Conservation (phyloP, 2,329 filamentous ascomycete genomes). For the Paracamarosporium sp. region DNA sequence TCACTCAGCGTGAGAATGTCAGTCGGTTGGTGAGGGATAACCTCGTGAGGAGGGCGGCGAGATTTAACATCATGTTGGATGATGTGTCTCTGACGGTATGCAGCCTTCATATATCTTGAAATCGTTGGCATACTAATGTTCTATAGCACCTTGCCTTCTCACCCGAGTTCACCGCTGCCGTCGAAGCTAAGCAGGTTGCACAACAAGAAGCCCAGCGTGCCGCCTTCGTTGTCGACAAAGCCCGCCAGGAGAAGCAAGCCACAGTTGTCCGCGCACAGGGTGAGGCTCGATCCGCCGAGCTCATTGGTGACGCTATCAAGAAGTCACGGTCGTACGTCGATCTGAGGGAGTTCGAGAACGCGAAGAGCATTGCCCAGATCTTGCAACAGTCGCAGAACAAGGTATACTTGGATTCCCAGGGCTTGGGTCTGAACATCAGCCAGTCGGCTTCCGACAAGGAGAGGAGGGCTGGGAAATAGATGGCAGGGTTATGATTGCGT, state of each 20-base stretch:
- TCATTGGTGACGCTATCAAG: slow-evolving; percentile 99
- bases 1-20: slow-evolving; percentile 98
- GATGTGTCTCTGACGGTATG: slow-evolving; percentile 95
- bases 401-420: slow-evolving; percentile 89
- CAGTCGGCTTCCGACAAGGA: slow-evolving; percentile 51
- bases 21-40: slow-evolving; percentile 91
- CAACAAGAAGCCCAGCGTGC: slow-evolving; percentile 95
- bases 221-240: slow-evolving; percentile 98
- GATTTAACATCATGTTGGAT: slow-evolving; percentile 97
- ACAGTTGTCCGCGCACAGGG: slow-evolving; percentile 98
- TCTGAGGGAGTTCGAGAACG: slow-evolving; percentile 97
- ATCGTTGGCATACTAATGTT: slow-evolving; percentile 25
- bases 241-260: slow-evolving; percentile 98
- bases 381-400: slow-evolving; percentile 93
- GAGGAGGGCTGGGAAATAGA: slow-evolving; percentile 35
- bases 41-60: slow-evolving; percentile 84
- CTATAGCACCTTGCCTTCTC: slow-evolving; percentile 70
- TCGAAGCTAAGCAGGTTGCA: slow-evolving; percentile 73
- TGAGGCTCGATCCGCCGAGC: slow-evolving; percentile 96
- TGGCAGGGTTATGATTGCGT: neutral
- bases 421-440: slow-evolving; percentile 85
- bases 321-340: slow-evolving; percentile 98
- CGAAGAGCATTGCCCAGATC: slow-evolving; percentile 83
- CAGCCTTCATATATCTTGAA: neutral
- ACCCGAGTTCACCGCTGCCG: slow-evolving; percentile 72